Evolutionary conservation across 352 stramenopile species (phyloP).

Genomic region (Pythium phragmitis): DNA sequence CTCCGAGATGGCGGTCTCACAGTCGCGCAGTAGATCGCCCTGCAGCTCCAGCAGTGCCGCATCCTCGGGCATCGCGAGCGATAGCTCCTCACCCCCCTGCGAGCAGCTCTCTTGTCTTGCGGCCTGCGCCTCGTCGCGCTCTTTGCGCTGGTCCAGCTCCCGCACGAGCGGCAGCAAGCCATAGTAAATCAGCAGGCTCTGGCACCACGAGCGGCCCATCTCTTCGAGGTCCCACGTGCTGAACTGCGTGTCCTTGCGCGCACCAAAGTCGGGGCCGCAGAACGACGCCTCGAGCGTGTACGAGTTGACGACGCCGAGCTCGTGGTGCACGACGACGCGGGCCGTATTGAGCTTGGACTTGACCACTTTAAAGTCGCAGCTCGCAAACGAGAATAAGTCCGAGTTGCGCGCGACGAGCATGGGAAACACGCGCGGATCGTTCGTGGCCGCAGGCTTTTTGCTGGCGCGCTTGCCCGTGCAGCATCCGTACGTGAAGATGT

Average conservation of each 20-base stretch:
- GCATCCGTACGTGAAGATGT: slow-evolving; percentile 88
- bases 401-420: slow-evolving; percentile 79
- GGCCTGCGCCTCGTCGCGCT: slow-evolving; percentile 8
- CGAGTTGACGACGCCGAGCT: slow-evolving; percentile 80
- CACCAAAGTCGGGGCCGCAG: slow-evolving; percentile 77
- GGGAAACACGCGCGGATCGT: slow-evolving; percentile 72
- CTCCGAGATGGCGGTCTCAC: slow-evolving; percentile 58
- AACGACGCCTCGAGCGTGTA: slow-evolving; percentile 92
- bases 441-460: slow-evolving; percentile 31
- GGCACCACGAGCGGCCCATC: slow-evolving; percentile 72
- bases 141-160: slow-evolving; percentile 26
- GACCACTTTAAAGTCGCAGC: slow-evolving; percentile 90
- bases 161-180: slow-evolving; percentile 51
- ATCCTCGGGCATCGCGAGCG: slow-evolving; percentile 14
- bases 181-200: slow-evolving; percentile 78
- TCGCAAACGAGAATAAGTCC: slow-evolving; percentile 74
- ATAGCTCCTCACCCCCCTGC: slow-evolving; percentile 5
- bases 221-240: slow-evolving; percentile 71
- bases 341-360: slow-evolving; percentile 89
- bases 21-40: slow-evolving; percentile 52
- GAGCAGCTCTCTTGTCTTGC: neutral
- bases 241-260: slow-evolving; percentile 70
- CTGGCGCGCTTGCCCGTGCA: slow-evolving; percentile 33
- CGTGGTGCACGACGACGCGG: slow-evolving; percentile 88
- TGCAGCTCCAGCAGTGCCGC: slow-evolving; percentile 23